phyloP scores from a whole-genome alignment of 805 yeast genomes.

The Tetrapisispora arboricola region DNA sequence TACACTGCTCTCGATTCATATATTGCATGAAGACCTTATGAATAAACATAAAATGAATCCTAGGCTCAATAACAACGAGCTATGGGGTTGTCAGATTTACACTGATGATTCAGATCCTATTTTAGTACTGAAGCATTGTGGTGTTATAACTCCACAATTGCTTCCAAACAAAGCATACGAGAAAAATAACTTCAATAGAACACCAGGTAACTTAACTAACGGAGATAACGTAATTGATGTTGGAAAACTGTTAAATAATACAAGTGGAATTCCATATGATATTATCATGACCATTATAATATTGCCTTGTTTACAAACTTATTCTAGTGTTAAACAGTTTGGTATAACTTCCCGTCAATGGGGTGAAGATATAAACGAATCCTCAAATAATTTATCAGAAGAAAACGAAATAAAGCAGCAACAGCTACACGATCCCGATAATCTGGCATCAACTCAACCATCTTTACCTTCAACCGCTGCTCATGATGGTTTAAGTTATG shows the following conservation, averaged over 20 bases:
- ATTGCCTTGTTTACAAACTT: slow-evolving; percentile 57
- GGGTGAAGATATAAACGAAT: slow-evolving; percentile 25
- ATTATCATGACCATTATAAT: slow-evolving; percentile 32
- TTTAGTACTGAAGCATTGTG: slow-evolving; percentile 64
- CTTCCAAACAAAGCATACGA: slow-evolving; percentile 11
- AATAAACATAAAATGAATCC: slow-evolving; percentile 10
- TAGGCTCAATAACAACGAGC: slow-evolving; percentile 38
- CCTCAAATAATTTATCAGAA: too few species aligned
- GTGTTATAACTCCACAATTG: too few species aligned
- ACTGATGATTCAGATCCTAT: slow-evolving; percentile 89
- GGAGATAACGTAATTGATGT: slow-evolving; percentile 20
- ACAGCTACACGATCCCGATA: neutral
- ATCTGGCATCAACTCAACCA: neutral
- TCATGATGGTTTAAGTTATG: slow-evolving; percentile 75
- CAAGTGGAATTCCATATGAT: slow-evolving; percentile 19
- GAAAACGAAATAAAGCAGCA: too few species aligned
- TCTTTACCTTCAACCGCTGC: slow-evolving; percentile 8
- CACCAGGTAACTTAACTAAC: slow-evolving; percentile 35
- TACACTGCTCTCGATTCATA: slow-evolving; percentile 13
- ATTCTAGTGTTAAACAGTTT: slow-evolving; percentile 55
- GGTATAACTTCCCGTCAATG: slow-evolving; percentile 71
- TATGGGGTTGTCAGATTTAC: slow-evolving; percentile 92
- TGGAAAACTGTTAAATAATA: neutral
- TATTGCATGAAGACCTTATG: slow-evolving; percentile 19
- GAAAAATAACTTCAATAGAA: slow-evolving; percentile 16